These are phyloP conservation scores for Phytophthora citricola DNA, from an alignment of 352 stramenopile species.

Conservation along the genomic window DNA sequence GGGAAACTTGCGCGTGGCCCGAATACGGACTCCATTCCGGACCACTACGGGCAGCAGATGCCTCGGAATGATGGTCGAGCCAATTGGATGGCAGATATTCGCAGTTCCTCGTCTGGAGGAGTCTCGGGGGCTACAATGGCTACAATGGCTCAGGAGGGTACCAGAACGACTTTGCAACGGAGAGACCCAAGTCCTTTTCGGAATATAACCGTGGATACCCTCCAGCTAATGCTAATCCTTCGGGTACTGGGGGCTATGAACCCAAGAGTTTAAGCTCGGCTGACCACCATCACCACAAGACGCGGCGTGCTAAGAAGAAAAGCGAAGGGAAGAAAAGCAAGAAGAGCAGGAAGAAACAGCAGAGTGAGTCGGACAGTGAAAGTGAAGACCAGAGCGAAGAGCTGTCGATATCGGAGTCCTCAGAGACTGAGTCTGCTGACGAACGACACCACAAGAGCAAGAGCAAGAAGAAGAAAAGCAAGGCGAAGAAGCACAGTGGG, in stretches of 20 bases:
- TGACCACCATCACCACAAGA: slow-evolving; percentile 20
- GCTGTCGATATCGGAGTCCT: slow-evolving; percentile 29
- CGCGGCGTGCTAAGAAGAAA: slow-evolving; percentile 53
- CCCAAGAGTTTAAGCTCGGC: slow-evolving; percentile 14
- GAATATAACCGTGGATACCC: slow-evolving; percentile 34
- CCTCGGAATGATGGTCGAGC: slow-evolving; percentile 73
- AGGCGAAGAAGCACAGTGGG: slow-evolving; percentile 35
- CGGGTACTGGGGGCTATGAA: slow-evolving; percentile 9
- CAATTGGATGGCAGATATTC: slow-evolving; percentile 83
- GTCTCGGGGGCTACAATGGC: slow-evolving; percentile 20
- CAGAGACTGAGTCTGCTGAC: slow-evolving; percentile 40
- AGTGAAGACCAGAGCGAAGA: slow-evolving; percentile 33
- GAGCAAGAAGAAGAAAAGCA: slow-evolving; percentile 44
- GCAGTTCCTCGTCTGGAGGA: slow-evolving; percentile 47
- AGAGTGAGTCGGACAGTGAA: slow-evolving; percentile 30
- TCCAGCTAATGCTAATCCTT: neutral
- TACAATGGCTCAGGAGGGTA: slow-evolving; percentile 41
- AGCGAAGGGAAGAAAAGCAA: slow-evolving; percentile 44
- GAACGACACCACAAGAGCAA: slow-evolving; percentile 33
- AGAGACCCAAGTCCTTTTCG: slow-evolving; percentile 63
- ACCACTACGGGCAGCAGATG: slow-evolving; percentile 50
- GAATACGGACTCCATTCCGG: slow-evolving; percentile 52
- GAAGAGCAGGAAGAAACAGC: slow-evolving; percentile 46
- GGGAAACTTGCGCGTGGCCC: slow-evolving; percentile 57
- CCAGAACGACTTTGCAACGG: slow-evolving; percentile 78